Conservation (phyloP, 2,329 filamentous ascomycete species). For the Eurotiales sp. region DNA sequence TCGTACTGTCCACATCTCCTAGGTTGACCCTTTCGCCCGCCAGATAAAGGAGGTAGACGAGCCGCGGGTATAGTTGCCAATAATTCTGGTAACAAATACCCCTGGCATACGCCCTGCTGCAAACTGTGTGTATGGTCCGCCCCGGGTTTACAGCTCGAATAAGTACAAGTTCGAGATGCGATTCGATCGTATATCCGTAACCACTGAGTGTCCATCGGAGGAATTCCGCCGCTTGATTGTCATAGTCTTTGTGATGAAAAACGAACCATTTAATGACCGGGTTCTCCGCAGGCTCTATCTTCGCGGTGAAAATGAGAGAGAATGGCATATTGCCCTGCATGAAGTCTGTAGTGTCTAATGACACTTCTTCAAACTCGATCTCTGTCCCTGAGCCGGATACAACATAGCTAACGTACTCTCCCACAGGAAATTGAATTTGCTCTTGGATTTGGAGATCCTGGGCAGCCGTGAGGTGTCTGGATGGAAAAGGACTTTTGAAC, state of each 20-base stretch:
- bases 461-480: background rate
- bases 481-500: background rate
- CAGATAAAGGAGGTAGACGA: conserved; percentile 6
- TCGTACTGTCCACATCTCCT: conserved; percentile 6
- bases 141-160: background rate
- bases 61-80: background rate
- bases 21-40: conserved; percentile 2
- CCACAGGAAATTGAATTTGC: background rate
- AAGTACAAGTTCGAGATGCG: background rate
- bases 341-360: background rate
- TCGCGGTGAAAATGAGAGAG: background rate
- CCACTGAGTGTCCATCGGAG: background rate
- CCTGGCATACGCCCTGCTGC: conserved; percentile 1
- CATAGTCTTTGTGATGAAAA: conserved; percentile 4
- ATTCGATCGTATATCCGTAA: conserved; percentile 1
- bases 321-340: background rate
- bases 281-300: background rate
- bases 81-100: background rate
- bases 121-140: background rate
- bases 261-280: background rate
- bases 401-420: background rate
- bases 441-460: background rate
- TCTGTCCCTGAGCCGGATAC: background rate
- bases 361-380: background rate
- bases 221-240: background rate